Evolutionary conservation across 1,284 basidiomycete genomes (phyloP).

Genomic region (Ceratobasidium sp.): DNA sequence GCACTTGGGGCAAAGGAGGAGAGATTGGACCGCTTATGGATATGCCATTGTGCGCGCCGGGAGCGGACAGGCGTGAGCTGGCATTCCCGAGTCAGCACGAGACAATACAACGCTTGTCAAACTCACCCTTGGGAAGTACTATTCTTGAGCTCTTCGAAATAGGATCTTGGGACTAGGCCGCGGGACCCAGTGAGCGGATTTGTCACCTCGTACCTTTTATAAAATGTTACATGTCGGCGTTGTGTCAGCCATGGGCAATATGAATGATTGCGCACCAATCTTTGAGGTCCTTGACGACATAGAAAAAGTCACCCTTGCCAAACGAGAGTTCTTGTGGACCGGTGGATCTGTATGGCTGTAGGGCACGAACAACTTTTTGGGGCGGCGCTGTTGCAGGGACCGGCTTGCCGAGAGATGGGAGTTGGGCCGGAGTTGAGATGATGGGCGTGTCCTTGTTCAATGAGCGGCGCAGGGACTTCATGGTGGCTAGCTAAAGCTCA

Average conservation of each 20-base stretch:
- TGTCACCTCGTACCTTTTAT: constrained; percentile 69
- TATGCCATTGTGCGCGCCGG: constrained; percentile 43
- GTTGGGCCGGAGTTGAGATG: constrained; percentile 53
- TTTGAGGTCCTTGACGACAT: constrained; percentile 82
- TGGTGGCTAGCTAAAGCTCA: constrained; percentile 47
- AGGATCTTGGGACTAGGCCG: constrained; percentile 84
- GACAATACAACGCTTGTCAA: background rate
- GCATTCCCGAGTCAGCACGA: constrained; percentile 6
- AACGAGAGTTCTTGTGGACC: constrained; percentile 91
- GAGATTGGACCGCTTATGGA: constrained; percentile 47
- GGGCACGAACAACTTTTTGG: constrained; percentile 94
- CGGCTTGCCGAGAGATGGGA: constrained; percentile 66
- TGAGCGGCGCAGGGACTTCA: constrained; percentile 89
- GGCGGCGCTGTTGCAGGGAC: constrained; percentile 79
- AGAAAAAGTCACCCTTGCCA: constrained; percentile 96
- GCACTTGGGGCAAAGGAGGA: constrained; percentile 43
- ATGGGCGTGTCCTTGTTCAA: constrained; percentile 77
- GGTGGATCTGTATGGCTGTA: constrained; percentile 70
- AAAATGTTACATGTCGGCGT: constrained; percentile 61
- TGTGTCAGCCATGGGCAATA: constrained; percentile 49
- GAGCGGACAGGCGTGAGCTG: constrained; percentile 41
- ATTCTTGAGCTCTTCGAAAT: constrained; percentile 90
- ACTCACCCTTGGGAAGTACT: constrained; percentile 49
- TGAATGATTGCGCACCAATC: constrained; percentile 12
- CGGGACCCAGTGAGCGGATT: constrained; percentile 92